Evolutionary conservation across 495 filamentous ascomycete species (phyloP).

Genomic region (Penicillium subrubescens): DNA sequence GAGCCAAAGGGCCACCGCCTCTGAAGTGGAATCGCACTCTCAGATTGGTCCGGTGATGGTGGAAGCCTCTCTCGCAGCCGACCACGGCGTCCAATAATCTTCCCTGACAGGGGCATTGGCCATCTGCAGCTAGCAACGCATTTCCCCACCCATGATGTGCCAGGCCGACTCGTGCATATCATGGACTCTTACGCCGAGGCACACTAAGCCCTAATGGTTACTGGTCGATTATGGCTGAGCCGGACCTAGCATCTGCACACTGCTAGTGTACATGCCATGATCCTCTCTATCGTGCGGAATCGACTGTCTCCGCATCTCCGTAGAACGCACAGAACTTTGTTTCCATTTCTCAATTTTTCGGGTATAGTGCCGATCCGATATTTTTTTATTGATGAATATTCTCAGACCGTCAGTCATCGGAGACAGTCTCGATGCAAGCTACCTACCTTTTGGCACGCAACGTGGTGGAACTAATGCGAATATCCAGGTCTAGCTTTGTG

Average conservation of each 20-base stretch:
- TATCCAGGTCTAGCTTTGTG: background rate
- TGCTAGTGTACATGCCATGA: slow-evolving; percentile 21
- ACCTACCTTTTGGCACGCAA: background rate
- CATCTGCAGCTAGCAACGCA: slow-evolving; percentile 40
- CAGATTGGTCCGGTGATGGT: slow-evolving; percentile 38
- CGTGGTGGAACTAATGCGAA: background rate
- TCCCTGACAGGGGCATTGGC: slow-evolving; percentile 23
- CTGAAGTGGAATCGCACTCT: slow-evolving; percentile 16
- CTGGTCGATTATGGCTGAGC: slow-evolving; percentile 26
- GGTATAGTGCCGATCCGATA: background rate
- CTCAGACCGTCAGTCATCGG: background rate
- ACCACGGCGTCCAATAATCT: slow-evolving; percentile 35
- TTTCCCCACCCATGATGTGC: slow-evolving; percentile 25
- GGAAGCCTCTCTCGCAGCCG: slow-evolving; percentile 34
- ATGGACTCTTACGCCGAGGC: slow-evolving; percentile 15
- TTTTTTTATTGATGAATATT: background rate
- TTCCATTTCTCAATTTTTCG: background rate
- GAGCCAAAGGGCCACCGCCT: slow-evolving; percentile 32
- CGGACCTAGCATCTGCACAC: slow-evolving; percentile 37
- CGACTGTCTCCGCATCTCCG: slow-evolving; percentile 1
- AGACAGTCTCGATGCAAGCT: background rate
- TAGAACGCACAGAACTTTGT: background rate
- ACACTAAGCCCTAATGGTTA: slow-evolving; percentile 14
- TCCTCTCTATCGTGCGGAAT: slow-evolving; percentile 6
- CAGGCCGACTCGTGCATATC: slow-evolving; percentile 21